phyloP scores from a whole-genome alignment of 441 rosid species.

The Adansonia madagascariensis region DNA sequence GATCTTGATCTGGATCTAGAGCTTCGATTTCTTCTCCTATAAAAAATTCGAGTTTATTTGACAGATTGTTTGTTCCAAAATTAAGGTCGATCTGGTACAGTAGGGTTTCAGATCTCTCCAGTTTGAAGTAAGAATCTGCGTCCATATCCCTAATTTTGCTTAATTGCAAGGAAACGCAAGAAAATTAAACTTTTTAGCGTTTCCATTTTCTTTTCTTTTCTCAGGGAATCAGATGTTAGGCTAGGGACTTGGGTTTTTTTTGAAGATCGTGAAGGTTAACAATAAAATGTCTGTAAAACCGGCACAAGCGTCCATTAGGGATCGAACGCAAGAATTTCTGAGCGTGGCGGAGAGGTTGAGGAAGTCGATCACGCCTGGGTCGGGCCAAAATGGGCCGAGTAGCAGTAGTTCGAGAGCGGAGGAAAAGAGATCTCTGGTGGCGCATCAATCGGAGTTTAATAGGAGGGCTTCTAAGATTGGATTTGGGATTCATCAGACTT shows the following conservation, averaged over 20 bases:
- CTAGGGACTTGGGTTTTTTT: background rate
- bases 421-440: constrained; percentile 14
- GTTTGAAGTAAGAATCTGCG: background rate
- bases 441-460: constrained; percentile 19
- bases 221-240: background rate
- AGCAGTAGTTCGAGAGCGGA: background rate
- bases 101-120: background rate
- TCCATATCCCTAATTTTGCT: background rate
- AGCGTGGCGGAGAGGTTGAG: constrained; percentile 6
- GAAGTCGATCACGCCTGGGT: background rate
- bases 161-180: background rate
- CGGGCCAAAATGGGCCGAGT: background rate
- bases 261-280: background rate
- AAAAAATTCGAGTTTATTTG: background rate
- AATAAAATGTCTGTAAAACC: constrained; percentile 8
- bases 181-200: background rate
- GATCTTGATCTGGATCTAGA: background rate
- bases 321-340: constrained; percentile 20
- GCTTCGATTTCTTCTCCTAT: background rate
- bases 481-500: constrained; percentile 17
- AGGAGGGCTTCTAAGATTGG: constrained; percentile 20
- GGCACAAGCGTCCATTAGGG: background rate
- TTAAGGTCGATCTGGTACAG: background rate
- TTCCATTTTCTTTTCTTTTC: background rate
- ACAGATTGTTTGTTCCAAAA: background rate